Evolutionary conservation across 31 red algal species (phyloP), one percentile per base, ranked within the genome.

Genomic region (Asparagopsis taxiformis): DNA sequence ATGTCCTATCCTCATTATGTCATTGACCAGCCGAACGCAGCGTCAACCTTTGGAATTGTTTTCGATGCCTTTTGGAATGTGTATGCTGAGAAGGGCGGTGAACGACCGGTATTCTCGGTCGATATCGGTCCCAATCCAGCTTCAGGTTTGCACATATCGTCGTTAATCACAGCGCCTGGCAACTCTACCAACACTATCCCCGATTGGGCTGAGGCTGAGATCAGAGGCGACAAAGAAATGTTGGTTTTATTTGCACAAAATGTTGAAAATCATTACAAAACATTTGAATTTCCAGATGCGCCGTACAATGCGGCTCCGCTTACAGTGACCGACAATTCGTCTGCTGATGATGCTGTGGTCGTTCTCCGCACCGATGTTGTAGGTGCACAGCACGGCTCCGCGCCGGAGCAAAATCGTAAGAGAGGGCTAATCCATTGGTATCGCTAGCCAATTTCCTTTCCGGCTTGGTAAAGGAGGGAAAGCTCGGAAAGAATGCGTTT

Each of bases 141-240:
- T 38, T 39, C 61, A 21, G 72, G 53, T 17, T 36, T 77, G 29
- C 63, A 64, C 30, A 58, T 55, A 22, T 52, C 38, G 0, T 23
- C 43, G n/a, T 46, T 77, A 43, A 29, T 24, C 15, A 77, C 72
- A 54, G 50, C 72, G 28, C 38, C 55, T 0, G 56, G 63, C 28
- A 77, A 77, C 58, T 77, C 72, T 9, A 39, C 31, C 20, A 77
- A 64, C 32, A 77, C 72, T 43, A 77, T 77, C 41, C 57, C 72
- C 37, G 72, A 77, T 49, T 62, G 59, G 59, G 72, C 72, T 2
- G 53, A 53, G 24, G 72, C 55, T 51, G 72, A 77, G 38, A 49
- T 77, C 21, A 64, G 28, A 19, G 56, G 72, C 41, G 31, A 21
- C 0, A 20, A 35, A 3, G 43, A 32, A 54, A 55, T 32, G 43